A percentile compares a stretch with the other conserved stretches of the same genome.
phyloP scores from a whole-genome alignment of 2,329 filamentous ascomycete genomes.

The Rhynchosporium agropyri region DNA sequence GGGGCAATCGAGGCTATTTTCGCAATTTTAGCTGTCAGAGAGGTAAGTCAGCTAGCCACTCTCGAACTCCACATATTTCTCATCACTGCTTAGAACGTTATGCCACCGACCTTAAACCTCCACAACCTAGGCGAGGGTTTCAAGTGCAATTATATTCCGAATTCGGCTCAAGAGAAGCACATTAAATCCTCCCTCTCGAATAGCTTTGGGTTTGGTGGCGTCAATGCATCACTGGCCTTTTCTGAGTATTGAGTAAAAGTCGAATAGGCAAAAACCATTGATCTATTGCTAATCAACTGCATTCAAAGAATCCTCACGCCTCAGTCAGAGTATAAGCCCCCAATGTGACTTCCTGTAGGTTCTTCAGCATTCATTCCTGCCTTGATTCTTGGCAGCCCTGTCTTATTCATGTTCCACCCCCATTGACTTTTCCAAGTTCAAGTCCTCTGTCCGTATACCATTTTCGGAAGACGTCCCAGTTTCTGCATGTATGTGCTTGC shows the following conservation, averaged over 20 bases:
- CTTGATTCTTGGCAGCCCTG: not conserved
- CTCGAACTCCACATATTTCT: not conserved
- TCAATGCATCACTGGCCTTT: slow-evolving; percentile 89
- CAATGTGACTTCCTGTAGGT: not conserved
- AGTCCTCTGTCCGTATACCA: slow-evolving; percentile 31
- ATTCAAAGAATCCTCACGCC: not conserved
- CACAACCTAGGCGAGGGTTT: slow-evolving; percentile 66
- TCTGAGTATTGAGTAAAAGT: slow-evolving; percentile 36
- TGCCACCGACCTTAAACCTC: slow-evolving; percentile 89
- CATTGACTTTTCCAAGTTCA: slow-evolving; percentile 18
- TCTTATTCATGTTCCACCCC: slow-evolving; percentile 16
- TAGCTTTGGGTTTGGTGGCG: slow-evolving; percentile 97
- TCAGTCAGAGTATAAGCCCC: not conserved
- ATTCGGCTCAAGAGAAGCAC: slow-evolving; percentile 66
- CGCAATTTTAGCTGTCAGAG: slow-evolving; percentile 73
- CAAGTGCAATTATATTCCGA: slow-evolving; percentile 83
- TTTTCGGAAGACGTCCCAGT: slow-evolving; percentile 23
- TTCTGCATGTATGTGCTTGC: slow-evolving; percentile 29
- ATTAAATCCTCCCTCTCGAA: slow-evolving; percentile 84
- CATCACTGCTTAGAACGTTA: slow-evolving; percentile 59
- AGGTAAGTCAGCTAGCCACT: slow-evolving; percentile 60
- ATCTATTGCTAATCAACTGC: not conserved
- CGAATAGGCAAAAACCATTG: not conserved
- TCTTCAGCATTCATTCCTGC: not conserved
- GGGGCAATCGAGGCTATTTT: slow-evolving; percentile 91